These are phyloP conservation scores for Grosmannia serpens DNA, from an alignment of 2,329 filamentous ascomycete species.

Conservation along the genomic window DNA sequence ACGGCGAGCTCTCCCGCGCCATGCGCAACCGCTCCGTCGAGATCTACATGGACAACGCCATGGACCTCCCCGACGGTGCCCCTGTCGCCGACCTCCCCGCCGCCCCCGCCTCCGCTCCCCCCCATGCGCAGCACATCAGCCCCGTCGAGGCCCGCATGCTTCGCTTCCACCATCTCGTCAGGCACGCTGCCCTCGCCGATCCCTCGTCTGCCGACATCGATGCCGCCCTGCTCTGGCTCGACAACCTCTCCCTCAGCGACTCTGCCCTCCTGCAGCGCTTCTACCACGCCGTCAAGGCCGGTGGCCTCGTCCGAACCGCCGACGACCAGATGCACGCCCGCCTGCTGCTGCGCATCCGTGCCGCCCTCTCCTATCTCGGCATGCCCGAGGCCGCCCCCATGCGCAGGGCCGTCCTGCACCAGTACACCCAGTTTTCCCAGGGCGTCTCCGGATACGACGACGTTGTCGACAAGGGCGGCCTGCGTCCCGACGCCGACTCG, in stretches of 20 bases:
- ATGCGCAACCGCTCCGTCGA: conserved; percentile 95
- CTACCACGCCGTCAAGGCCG: neutral
- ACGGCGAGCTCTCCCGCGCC: conserved; percentile 87
- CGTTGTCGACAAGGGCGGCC: neutral
- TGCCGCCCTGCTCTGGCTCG: conserved; percentile 28
- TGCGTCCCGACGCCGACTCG: neutral
- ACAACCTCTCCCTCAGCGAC: conserved; percentile 37
- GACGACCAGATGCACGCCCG: neutral
- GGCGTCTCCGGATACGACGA: too few relatives aligned
- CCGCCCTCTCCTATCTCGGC: conserved; percentile 15
- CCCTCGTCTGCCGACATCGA: conserved; percentile 10
- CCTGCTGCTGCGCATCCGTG: conserved; percentile 7
- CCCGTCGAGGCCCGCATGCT: conserved; percentile 38
- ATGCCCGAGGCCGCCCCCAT: conserved; percentile 21
- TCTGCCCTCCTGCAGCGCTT: conserved; percentile 23
- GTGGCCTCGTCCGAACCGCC: neutral
- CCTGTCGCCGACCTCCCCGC: neutral
- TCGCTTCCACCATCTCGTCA: conserved; percentile 30
- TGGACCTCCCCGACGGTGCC: conserved; percentile 6
- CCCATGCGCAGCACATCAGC: conserved; percentile 28
- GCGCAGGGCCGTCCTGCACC: conserved; percentile 21
- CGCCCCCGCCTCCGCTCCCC: conserved; percentile 13
- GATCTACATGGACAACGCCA: conserved; percentile 53
- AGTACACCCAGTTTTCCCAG: conserved; percentile 13
- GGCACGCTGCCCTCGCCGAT: conserved; percentile 16